Conservation (phyloP, 2,329 filamentous ascomycete genomes). For the Volutella citrinella region DNA sequence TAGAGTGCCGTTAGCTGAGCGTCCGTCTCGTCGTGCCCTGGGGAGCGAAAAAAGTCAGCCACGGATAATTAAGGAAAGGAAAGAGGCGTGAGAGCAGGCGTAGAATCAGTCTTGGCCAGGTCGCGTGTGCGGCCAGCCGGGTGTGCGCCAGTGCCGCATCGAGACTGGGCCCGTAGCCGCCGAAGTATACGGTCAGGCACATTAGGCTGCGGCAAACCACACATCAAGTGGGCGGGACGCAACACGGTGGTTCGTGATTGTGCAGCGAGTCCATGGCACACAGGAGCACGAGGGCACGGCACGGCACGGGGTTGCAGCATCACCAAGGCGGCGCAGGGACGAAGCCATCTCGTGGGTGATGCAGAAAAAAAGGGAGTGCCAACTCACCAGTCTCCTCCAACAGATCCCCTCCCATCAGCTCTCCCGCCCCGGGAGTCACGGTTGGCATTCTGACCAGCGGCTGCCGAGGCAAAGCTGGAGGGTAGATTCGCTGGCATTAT, state of each 20-base stretch:
- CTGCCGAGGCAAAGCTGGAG: slow-evolving; percentile 81
- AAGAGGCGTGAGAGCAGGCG: no score
- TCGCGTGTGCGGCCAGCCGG: no score
- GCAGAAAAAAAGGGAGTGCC: slow-evolving; percentile 13
- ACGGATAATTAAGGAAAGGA: slow-evolving; percentile 5
- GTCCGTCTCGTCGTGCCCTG: slow-evolving; percentile 58
- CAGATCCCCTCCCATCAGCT: slow-evolving; percentile 52
- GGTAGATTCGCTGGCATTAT: slow-evolving; percentile 71
- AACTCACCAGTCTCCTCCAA: slow-evolving; percentile 71
- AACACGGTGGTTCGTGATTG: no score
- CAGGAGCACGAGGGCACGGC: slow-evolving; percentile 19
- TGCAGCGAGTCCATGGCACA: no score
- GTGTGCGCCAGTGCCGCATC: no score
- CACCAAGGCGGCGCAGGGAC: no score
- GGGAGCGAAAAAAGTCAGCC: slow-evolving; percentile 11
- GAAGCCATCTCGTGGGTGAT: no score
- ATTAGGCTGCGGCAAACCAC: slow-evolving; percentile 1
- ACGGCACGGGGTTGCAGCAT: no score
- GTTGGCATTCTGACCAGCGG: slow-evolving; percentile 68
- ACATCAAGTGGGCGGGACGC: no score
- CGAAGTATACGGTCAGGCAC: slow-evolving; percentile 5
- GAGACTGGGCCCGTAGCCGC: no score
- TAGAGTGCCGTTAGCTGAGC: slow-evolving; percentile 59
- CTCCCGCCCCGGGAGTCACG: slow-evolving; percentile 59
- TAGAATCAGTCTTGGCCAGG: no score